Base-by-base conservation (phyloP, 2,329 filamentous ascomycete genomes). In the Colletotrichum sp. region DNA sequence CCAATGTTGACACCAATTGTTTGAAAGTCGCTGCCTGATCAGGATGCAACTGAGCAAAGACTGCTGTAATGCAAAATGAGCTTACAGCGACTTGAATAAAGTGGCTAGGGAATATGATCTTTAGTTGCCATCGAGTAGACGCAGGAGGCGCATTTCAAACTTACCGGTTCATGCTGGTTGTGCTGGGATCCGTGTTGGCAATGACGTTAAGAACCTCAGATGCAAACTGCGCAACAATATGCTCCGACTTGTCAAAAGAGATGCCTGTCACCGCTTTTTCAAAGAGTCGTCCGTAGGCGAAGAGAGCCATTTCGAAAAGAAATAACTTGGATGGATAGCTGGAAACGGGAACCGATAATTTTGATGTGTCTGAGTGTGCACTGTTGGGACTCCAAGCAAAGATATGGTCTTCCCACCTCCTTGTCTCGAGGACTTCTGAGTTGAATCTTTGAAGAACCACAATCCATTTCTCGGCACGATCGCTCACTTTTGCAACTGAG, bases 131-230 rank as follows among this genome's bases (percentile, higher is more conserved):
- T 52, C 4, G 2, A 52, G n/a, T 0, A 21, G n/a, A 52, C 6
- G 1, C 4, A 1, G n/a, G 44, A 8, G 6, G 1, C 0, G 44
- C 12, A 21, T 52, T 24, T 21, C 6, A 5, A 52, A 21, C 44
- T 13, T 2, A 52, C 44, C 10, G 44, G n/a, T 21, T 21, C 44
- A 52, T 52, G 2, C n/a, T 52, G 10, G 44, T 52, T 4, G 44
- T 52, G 2, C n/a, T 52, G 44, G 44, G 44, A 13, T 52, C 44
- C 44, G 8, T 52, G 8, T 52, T 52, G 44, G 8, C 10, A 21
- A 52, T 52, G 44, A 52, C n/a, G n/a, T 52, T 52, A 13, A 52
- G 44, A 21, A 52, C 44, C 44, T 52, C 44, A 3, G 44, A 52
- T 52, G 44, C 44, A 6, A 52, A 21, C 5, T 52, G 44, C n/a